Conservation (phyloP, 306 rosid genomes). For the Vachellia collinsii region DNA sequence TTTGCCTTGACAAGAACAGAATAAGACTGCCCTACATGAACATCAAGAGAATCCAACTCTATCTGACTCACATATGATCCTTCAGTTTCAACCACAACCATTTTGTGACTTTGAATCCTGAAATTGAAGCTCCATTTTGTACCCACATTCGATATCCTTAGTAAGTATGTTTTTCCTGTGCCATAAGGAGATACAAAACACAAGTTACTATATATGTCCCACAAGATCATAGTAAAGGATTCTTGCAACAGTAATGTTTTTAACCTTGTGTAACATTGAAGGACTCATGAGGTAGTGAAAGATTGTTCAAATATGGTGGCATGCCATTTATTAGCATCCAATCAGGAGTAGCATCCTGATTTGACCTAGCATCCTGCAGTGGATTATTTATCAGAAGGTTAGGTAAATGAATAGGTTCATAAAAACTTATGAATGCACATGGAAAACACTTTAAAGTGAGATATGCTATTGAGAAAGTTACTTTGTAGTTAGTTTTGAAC, state of each 20-base stretch:
- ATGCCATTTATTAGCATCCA: constrained; percentile 79
- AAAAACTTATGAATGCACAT: neutral
- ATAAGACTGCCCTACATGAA: constrained; percentile 90
- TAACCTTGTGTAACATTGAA: constrained; percentile 73
- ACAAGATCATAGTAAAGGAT: constrained; percentile 13
- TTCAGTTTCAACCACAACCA: constrained; percentile 84
- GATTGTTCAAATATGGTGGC: constrained; percentile 46
- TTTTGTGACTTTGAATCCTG: constrained; percentile 72
- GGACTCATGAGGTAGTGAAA: constrained; percentile 51
- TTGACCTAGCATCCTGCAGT: constrained; percentile 52
- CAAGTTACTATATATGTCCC: neutral
- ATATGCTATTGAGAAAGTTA: constrained; percentile 27
- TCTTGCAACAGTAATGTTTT: neutral
- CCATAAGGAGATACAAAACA: constrained; percentile 27
- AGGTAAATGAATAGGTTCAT: neutral
- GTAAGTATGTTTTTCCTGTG: constrained; percentile 75
- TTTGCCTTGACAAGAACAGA: constrained; percentile 77
- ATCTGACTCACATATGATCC: constrained; percentile 77
- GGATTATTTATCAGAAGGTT: constrained; percentile 25
- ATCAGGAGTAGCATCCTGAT: constrained; percentile 37
- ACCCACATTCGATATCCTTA: constrained; percentile 91
- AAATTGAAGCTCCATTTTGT: constrained; percentile 71
- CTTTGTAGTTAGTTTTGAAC: constrained; percentile 72
- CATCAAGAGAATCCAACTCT: constrained; percentile 70
- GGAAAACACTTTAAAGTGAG: neutral